Percentiles rank a stretch among this genome's conserved stretches.
phyloP scores from a whole-genome alignment of 108 stramenopile genomes.

The Asterionellopsis glacialis region DNA sequence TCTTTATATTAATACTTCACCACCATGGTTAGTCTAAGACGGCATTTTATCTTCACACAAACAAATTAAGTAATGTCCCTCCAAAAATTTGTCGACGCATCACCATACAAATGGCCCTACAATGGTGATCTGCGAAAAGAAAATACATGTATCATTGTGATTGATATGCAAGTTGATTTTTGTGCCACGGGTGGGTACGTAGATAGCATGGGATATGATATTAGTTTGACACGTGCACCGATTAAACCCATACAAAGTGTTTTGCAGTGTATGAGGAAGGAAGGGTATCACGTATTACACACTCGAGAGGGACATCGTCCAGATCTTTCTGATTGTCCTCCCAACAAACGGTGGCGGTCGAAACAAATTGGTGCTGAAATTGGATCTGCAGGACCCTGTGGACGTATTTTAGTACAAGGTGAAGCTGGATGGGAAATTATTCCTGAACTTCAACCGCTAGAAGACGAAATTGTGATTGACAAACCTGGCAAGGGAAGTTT shows the following conservation, averaged over 20 bases:
- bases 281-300: constrained; percentile 43
- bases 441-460: constrained; percentile 37
- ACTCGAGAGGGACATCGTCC: constrained; percentile 59
- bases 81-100: constrained; percentile 3
- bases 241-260: constrained; percentile 49
- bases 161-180: constrained; percentile 51
- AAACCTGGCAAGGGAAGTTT: constrained; percentile 48
- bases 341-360: constrained; percentile 51
- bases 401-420: constrained; percentile 46
- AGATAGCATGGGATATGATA: constrained; percentile 60
- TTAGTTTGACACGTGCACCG: constrained; percentile 37
- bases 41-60: too few relatives aligned
- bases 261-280: constrained; percentile 21
- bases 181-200: constrained; percentile 54
- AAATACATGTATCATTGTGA: constrained; percentile 51
- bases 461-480: constrained; percentile 37
- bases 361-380: constrained; percentile 53
- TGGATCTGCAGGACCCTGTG: constrained; percentile 46
- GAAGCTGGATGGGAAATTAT: constrained; percentile 66
- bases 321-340: constrained; percentile 48
- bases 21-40: too few relatives aligned
- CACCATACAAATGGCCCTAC: constrained; percentile 50
- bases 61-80: too few relatives aligned
- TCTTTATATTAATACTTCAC: too few relatives aligned
- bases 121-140: constrained; percentile 33